phyloP scores from a whole-genome alignment of 2,329 filamentous ascomycete genomes.

The Daldinia eschscholtzii region DNA sequence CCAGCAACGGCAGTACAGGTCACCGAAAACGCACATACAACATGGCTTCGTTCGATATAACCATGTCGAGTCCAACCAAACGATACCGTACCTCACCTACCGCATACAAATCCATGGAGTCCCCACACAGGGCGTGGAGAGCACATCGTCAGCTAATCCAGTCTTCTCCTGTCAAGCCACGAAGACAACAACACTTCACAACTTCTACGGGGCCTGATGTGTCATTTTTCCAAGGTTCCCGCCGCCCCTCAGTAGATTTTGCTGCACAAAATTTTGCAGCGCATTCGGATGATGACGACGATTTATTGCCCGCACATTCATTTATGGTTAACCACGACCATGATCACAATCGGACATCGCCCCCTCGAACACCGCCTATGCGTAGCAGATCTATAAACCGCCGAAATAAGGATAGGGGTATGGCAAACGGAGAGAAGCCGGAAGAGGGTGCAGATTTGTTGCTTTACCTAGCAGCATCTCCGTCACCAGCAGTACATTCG shows the following conservation, averaged over 20 bases:
- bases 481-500: conserved; percentile 79
- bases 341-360: conserved; percentile 69
- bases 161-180: conserved; percentile 86
- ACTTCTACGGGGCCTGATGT: conserved; percentile 77
- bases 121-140: conserved; percentile 75
- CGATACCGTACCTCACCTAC: conserved; percentile 77
- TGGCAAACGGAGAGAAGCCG: conserved; percentile 65
- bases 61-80: conserved; percentile 71
- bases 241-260: conserved; percentile 74
- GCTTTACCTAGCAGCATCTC: conserved; percentile 89
- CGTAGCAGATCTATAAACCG: conserved; percentile 64
- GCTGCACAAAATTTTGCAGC: conserved; percentile 71
- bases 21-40: conserved; percentile 73
- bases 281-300: conserved; percentile 83
- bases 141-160: conserved; percentile 80
- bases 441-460: conserved; percentile 86
- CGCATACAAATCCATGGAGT: conserved; percentile 67
- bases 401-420: conserved; percentile 62
- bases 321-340: conserved; percentile 74
- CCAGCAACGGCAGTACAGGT: conserved; percentile 75
- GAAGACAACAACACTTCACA: conserved; percentile 80
- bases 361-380: conserved; percentile 84
- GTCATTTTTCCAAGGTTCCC: conserved; percentile 81
- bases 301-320: conserved; percentile 80
- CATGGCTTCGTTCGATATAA: conserved; percentile 68